Evolutionary conservation across 441 rosid species (phyloP), one percentile per base, ranked within the genome.

Genomic region (Eruca vesicaria): DNA sequence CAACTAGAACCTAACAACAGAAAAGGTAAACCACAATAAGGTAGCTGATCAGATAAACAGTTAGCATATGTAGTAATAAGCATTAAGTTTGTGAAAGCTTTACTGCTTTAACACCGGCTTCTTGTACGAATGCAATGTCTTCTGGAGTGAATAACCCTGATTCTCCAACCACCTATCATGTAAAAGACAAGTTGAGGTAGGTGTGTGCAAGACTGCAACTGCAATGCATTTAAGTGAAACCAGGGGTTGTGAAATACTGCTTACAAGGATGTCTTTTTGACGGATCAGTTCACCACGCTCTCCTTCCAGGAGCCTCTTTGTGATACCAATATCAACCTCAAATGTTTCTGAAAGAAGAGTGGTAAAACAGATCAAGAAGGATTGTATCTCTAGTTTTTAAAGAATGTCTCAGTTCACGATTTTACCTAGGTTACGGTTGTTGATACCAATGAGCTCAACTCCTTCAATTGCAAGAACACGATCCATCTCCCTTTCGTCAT

Each of bases 401-500:
- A 57, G 23, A 18, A 45, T 4, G 69, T 63, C 32, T 26, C 14
- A 60, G 1, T 81, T 68, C 15, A 55, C 53, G 56, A 12, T 18
- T 21, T 75, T 89, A 93, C 97, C 97, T 56, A 96, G 89, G 77
- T 83, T 87, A 41, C 98, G 90, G 79, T 93, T 96, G 78, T 93
- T 96, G 78, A 96, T 96, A 68, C 97, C 98, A 79, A 93, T 83
- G 19, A 96, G 91, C 66, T 93, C 86, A 58, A 96, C 70, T 35
- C 98, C 98, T 64, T 93, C 93, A 74, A 96, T 96, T 77, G 90
- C 97, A 80, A 96, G 93, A 76, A 93, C 93, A 8, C 99, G 96
- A 70, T 93, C 97, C 96, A 96, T 91, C 84, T 96, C 98, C 75
- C 82, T 87, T 84, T 90, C 98, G 66, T 96, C 86, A 3, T 96